Evolutionary conservation across 805 yeast genomes (phyloP).

Genomic region (Lipomyces anomalus): DNA sequence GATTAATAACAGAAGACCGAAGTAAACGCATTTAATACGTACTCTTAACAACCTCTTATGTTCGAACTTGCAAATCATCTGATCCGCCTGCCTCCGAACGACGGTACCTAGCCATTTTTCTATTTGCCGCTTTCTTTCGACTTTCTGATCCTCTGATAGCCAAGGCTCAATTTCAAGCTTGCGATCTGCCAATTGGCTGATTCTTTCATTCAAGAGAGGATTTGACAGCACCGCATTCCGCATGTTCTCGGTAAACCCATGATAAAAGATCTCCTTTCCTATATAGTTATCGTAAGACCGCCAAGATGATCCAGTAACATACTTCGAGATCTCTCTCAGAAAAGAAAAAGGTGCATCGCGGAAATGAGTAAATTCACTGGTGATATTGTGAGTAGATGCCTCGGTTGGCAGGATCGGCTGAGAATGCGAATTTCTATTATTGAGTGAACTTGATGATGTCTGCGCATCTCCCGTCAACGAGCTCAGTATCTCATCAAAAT

Average conservation of each 20-base stretch:
- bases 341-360: slow-evolving; percentile 35
- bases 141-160: slow-evolving; percentile 27
- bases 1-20: too few species aligned
- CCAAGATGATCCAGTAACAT: slow-evolving; percentile 34
- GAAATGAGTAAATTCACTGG: slow-evolving; percentile 33
- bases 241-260: slow-evolving; percentile 32
- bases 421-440: too few species aligned
- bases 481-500: too few species aligned
- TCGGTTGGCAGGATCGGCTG: too few species aligned
- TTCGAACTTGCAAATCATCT: slow-evolving; percentile 35
- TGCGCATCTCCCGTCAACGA: too few species aligned
- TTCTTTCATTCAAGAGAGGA: slow-evolving; percentile 30
- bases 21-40: too few species aligned
- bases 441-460: too few species aligned
- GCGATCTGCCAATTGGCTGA: slow-evolving; percentile 31
- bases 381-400: slow-evolving; percentile 28
- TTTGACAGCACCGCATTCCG: slow-evolving; percentile 29
- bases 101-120: slow-evolving; percentile 31
- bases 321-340: slow-evolving; percentile 30
- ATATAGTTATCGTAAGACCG: slow-evolving; percentile 36
- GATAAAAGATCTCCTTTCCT: slow-evolving; percentile 34
- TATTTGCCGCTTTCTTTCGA: slow-evolving; percentile 27
- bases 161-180: slow-evolving; percentile 30
- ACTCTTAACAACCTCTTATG: slow-evolving; percentile 28
- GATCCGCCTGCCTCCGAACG: slow-evolving; percentile 30